A percentile compares a stretch with the other conserved stretches of the same genome.
phyloP scores from a whole-genome alignment of 371 early-diverging fungal species.

The Rhizomucor pusillus region DNA sequence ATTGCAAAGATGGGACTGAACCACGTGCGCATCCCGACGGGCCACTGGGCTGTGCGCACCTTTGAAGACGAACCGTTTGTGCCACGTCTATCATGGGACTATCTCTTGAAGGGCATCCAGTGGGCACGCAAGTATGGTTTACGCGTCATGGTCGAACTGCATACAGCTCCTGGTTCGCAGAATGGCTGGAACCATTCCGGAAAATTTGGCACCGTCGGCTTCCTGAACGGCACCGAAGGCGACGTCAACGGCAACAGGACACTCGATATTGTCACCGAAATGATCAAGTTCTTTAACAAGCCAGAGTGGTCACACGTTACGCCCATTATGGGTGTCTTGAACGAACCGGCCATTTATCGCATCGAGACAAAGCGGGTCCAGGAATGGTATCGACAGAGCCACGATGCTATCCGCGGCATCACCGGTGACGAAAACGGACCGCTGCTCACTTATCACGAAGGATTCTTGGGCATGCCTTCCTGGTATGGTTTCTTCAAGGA shows the following conservation, averaged over 20 bases:
- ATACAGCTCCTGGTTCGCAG: slow-evolving; percentile 77
- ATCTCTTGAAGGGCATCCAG: slow-evolving; percentile 54
- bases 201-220: slow-evolving; percentile 43
- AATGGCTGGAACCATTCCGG: slow-evolving; percentile 80
- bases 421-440: slow-evolving; percentile 34
- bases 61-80: slow-evolving; percentile 58
- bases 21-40: slow-evolving; percentile 74
- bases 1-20: slow-evolving; percentile 66
- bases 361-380: slow-evolving; percentile 15
- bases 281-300: slow-evolving; percentile 36
- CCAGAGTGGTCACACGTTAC: slow-evolving; percentile 53
- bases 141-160: slow-evolving; percentile 73
- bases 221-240: slow-evolving; percentile 42
- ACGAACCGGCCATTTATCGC: slow-evolving; percentile 40
- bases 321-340: slow-evolving; percentile 54
- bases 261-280: slow-evolving; percentile 28
- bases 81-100: slow-evolving; percentile 50
- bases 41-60: slow-evolving; percentile 66
- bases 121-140: slow-evolving; percentile 71
- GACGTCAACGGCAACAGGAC: slow-evolving; percentile 30
- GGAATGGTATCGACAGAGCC: slow-evolving; percentile 34
- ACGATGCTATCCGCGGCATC: slow-evolving; percentile 28
- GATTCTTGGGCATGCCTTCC: slow-evolving; percentile 27
- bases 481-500: slow-evolving; percentile 43
- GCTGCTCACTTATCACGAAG: slow-evolving; percentile 43